phyloP scores from a whole-genome alignment of 306 rosid genomes.

The Cucumis cinereus region DNA sequence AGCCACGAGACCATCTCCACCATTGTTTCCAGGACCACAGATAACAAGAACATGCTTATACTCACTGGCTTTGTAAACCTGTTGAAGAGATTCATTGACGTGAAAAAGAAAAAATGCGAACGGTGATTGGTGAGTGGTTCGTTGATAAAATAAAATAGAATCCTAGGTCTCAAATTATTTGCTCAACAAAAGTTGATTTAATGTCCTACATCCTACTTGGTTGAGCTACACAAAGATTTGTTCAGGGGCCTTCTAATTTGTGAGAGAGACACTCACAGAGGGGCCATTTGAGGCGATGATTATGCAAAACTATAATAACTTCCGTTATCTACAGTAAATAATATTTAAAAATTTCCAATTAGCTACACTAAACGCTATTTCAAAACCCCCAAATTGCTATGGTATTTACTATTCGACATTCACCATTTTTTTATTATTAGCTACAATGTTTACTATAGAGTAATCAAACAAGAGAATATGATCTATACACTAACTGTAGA shows the following conservation, averaged over 20 bases:
- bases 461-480: neutral
- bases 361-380: too few species aligned
- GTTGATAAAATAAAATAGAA: too few species aligned
- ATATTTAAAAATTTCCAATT: too few species aligned
- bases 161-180: neutral
- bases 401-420: too few species aligned
- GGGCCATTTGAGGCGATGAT: too few species aligned
- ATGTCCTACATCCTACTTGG: neutral
- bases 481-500: neutral
- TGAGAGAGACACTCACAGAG: neutral
- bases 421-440: too few species aligned
- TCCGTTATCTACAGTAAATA: too few species aligned
- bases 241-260: neutral
- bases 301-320: too few species aligned
- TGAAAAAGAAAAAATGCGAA: too few species aligned
- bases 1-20: constrained; percentile 95
- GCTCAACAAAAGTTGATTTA: neutral
- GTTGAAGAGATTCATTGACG: neutral
- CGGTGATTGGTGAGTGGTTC: too few species aligned
- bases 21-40: constrained; percentile 98
- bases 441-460: too few species aligned
- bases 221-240: neutral
- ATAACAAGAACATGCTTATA: constrained; percentile 55
- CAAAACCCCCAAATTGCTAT: too few species aligned
- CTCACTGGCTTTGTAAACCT: constrained; percentile 69